Percentiles rank a stretch among this genome's conserved stretches.
Evolutionary conservation across 108 stramenopile species (phyloP).

Genomic region (Skeletonema marinoi): DNA sequence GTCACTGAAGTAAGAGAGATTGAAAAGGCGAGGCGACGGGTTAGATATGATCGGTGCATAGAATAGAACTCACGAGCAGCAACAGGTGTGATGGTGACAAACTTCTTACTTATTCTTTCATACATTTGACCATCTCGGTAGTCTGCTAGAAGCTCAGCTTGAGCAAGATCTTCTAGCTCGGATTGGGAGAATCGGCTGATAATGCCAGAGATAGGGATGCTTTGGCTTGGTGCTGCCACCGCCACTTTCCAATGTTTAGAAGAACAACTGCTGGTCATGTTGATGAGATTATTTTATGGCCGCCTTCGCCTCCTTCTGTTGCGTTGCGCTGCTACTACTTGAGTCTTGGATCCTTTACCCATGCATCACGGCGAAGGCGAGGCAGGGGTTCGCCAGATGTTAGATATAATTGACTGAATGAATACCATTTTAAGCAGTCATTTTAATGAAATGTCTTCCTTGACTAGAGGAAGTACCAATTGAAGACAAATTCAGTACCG

Average conservation of each 20-base stretch:
- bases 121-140: neutral
- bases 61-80: neutral
- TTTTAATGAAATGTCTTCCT: too few relatives aligned
- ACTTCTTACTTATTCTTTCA: neutral
- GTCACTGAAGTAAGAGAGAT: neutral
- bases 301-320: too few relatives aligned
- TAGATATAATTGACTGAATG: too few relatives aligned
- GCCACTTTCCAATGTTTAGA: neutral
- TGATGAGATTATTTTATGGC: too few relatives aligned
- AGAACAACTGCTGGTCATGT: neutral
- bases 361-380: too few relatives aligned
- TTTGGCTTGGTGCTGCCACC: neutral
- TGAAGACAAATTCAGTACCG: too few relatives aligned
- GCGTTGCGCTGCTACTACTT: too few relatives aligned
- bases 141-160: neutral
- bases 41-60: neutral
- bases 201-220: neutral
- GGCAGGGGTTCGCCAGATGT: too few relatives aligned
- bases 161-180: neutral
- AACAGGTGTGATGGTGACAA: too few relatives aligned
- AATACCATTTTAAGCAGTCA: too few relatives aligned
- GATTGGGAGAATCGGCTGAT: neutral
- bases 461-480: too few relatives aligned
- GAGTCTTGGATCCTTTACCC: too few relatives aligned
- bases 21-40: neutral